Evolutionary conservation across 208 protist genomes (phyloP), one percentile per base, ranked within the genome.

Genomic region (Trypanosoma avium): DNA sequence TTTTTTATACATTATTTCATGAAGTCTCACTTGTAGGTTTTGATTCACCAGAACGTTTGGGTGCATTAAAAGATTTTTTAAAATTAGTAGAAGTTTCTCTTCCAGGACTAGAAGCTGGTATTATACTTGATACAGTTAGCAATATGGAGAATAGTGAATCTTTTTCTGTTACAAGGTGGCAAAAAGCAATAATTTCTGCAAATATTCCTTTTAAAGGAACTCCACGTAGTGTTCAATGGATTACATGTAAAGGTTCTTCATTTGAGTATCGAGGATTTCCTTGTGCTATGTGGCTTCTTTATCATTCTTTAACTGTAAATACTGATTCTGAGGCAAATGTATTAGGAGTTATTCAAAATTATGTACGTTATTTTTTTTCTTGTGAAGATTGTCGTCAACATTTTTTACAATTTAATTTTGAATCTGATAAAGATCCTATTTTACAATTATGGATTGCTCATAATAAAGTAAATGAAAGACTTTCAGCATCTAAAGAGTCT

Each of bases 241-340:
- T 29, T 35, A 86, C 81, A 2, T 92, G 85, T 67, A 52, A 36
- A 2, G 85, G 85, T n/a, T 87, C 79, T 5, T 75, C 69, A 2
- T 79, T 71, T 71, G 47, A 70, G 15, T 83, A 85, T 47, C 78
- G 85, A 30, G 85, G 85, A 21, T 86, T 87, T 53, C 79, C 85
- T 17, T 92, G 85, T 49, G 85, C 71, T 13, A 67, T 86, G 73
- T 92, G 85, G 85, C 66, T 92, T 33, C 81, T 92, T 47, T 88
- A 81, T 33, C 85, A 92, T 64, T 45, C 84, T 5, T 67, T 91
- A n/a, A 77, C 81, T 3, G 81, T 62, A 12, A 67, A 73, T 47
- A 48, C 61, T 7, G 54, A 40, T 35, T 17, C 33, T 7, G 48
- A 49, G 1, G 33, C 12, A 4, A 38, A 60, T 38, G 49, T 79